Evolutionary conservation across 495 filamentous ascomycete genomes (phyloP), one percentile per base, ranked within the genome.

Genomic region (Cladorrhinum samala): DNA sequence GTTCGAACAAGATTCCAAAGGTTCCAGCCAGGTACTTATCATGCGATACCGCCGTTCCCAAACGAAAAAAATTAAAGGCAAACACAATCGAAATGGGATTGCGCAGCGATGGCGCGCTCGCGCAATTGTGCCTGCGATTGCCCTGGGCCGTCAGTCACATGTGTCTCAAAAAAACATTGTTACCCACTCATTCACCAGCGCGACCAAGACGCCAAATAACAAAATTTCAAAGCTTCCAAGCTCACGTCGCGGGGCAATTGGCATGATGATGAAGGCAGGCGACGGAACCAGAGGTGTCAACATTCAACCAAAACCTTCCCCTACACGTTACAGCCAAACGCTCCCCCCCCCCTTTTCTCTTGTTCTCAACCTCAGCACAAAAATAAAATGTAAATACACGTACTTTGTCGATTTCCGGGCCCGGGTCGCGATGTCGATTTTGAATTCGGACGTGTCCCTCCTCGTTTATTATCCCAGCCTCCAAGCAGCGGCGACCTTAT

Each of bases 401-500:
- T 49, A 50, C 6, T 24, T 14, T 11, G 25, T 18, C 9, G 16
- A 45, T 20, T 8, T 43, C 13, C 40, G 41, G 42, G 23, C 42
- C 49, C 38, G 17, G 16, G 9, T 56, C 50, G 55, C 57, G 52
- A 54, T 50, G 45, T 38, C 57, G 52, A 54, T 50, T 39, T 38
- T 20, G 30, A 55, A 37, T 23, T 55, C 14, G 52, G 33, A 27
- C 43, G 46, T 53, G 25, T 51, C 42, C 49, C n/a, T 17, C 50
- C 40, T 19, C 50, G 36, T 45, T 46, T 30, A 33, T 60, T 60
- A 54, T 60, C 54, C 66, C 60, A 49, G 51, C 54, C 66, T 69
- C 65, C 58, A 20, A 57, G 41, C 51, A 55, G 56, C n/a, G n/a
- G n/a, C 57, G 52, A 62, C 64, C 62, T 60, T 58, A 52, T 54